Percentiles rank a stretch among this genome's conserved stretches.
phyloP scores from a whole-genome alignment of 2,329 filamentous ascomycete species.

The Fusarium staphyleae region DNA sequence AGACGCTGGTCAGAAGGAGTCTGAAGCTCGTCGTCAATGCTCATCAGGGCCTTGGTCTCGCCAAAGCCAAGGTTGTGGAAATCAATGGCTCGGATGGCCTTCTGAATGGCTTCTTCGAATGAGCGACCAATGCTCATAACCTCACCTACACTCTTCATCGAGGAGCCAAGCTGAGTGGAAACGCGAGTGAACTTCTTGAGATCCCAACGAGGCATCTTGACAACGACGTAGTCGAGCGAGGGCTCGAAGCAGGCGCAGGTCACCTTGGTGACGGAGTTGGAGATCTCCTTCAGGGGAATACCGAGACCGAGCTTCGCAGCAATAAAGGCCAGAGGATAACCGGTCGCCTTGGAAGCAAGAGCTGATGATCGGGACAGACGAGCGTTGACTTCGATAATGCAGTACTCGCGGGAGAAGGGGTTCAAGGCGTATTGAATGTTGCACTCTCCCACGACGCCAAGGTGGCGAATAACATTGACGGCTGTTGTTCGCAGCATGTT shows the following conservation, averaged over 20 bases:
- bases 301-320: conserved; percentile 95
- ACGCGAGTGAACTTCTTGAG: conserved; percentile 98
- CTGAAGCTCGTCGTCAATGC: conserved; percentile 93
- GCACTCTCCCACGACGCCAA: conserved; percentile 97
- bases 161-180: conserved; percentile 93
- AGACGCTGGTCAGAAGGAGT: conserved; percentile 97
- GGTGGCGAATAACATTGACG: conserved; percentile 94
- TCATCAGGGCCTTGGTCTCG: conserved; percentile 90
- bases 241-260: conserved; percentile 99
- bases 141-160: conserved; percentile 99
- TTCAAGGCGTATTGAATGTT: conserved; percentile 99
- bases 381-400: conserved; percentile 99
- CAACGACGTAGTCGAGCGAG: conserved; percentile 95
- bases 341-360: conserved; percentile 94
- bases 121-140: conserved; percentile 98
- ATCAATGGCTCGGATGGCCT: conserved; percentile 94
- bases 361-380: conserved; percentile 95
- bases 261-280: conserved; percentile 92
- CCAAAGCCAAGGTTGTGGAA: conserved; percentile 96
- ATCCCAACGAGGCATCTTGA: conserved; percentile 99
- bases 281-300: conserved; percentile 95
- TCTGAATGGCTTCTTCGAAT: conserved; percentile 98
- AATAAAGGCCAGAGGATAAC: conserved; percentile 94
- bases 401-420: conserved; percentile 94
- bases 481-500: conserved; percentile 98